A percentile compares a stretch with the other conserved stretches of the same genome.
phyloP scores from a whole-genome alignment of 192 early-diverging fungal species.

The Geosiphon pyriformis region DNA sequence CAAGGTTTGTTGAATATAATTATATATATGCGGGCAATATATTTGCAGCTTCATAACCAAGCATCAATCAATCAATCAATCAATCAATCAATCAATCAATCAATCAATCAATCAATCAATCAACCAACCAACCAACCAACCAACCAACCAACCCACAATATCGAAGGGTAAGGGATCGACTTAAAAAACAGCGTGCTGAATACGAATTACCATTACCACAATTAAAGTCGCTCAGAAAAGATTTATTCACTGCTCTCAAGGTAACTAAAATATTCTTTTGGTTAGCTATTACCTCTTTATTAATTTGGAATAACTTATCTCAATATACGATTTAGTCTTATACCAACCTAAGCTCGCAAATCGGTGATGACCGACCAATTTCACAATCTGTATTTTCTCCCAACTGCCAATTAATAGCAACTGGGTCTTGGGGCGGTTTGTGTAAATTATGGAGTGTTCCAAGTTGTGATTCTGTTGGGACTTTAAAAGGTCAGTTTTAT shows the following conservation, averaged over 20 bases:
- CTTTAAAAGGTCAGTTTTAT: neutral
- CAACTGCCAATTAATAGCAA: conserved; percentile 69
- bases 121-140: too few relatives aligned
- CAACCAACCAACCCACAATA: too few relatives aligned
- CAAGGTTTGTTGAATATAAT: conserved; percentile 35
- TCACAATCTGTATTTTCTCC: conserved; percentile 74
- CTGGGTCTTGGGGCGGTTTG: conserved; percentile 79
- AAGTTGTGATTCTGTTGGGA: conserved; percentile 47
- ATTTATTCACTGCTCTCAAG: conserved; percentile 67
- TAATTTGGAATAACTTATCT: too few relatives aligned
- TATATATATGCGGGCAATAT: neutral
- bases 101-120: too few relatives aligned
- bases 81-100: too few relatives aligned
- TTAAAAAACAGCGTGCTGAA: conserved; percentile 61
- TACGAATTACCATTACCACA: conserved; percentile 56
- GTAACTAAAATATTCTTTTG: conserved; percentile 32
- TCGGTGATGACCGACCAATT: conserved; percentile 85
- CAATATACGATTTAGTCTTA: conserved; percentile 52
- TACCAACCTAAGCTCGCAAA: conserved; percentile 72
- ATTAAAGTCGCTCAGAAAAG: conserved; percentile 66
- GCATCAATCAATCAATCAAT: too few relatives aligned
- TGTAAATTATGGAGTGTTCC: conserved; percentile 88
- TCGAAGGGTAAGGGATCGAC: conserved; percentile 56
- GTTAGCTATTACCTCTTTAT: too few relatives aligned
- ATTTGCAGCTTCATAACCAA: neutral